phyloP scores from a whole-genome alignment of 352 stramenopile genomes.

The Peronospora farinosa region DNA sequence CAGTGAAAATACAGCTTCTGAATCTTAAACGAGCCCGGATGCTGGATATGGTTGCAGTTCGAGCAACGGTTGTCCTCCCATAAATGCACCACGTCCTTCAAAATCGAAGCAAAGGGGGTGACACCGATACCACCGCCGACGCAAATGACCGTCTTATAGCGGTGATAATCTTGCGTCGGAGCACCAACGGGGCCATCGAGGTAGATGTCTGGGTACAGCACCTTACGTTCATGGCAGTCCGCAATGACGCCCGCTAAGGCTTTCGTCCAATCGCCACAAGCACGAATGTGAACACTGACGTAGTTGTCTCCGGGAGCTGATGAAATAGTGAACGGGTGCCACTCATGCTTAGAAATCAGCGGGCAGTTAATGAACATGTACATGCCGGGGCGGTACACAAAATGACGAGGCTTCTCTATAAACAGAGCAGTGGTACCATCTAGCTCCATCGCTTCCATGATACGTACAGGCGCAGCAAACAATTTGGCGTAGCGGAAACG shows the following conservation, averaged over 20 bases:
- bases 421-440: conserved; percentile 64
- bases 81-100: conserved; percentile 69
- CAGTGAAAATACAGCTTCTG: conserved; percentile 87
- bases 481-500: conserved; percentile 70
- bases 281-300: conserved; percentile 73
- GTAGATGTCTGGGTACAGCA: conserved; percentile 62
- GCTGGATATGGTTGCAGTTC: conserved; percentile 64
- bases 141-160: conserved; percentile 72
- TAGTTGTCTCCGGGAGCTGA: conserved; percentile 80
- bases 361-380: conserved; percentile 88
- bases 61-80: conserved; percentile 72
- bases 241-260: conserved; percentile 51
- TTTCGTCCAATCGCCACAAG: conserved; percentile 67
- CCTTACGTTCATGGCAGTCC: conserved; percentile 57
- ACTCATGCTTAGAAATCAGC: conserved; percentile 72
- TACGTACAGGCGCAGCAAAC: conserved; percentile 54
- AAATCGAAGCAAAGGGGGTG: conserved; percentile 75
- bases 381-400: conserved; percentile 71
- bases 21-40: conserved; percentile 68
- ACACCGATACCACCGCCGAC: conserved; percentile 75
- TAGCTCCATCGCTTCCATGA: conserved; percentile 62
- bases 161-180: conserved; percentile 69
- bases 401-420: conserved; percentile 71
- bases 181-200: conserved; percentile 69
- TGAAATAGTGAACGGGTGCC: conserved; percentile 90